Percentiles rank a stretch among this genome's conserved stretches.
These are phyloP conservation scores for Boletus huronensis DNA, from an alignment of 768 basidiomycete genomes.

Conservation along the genomic window DNA sequence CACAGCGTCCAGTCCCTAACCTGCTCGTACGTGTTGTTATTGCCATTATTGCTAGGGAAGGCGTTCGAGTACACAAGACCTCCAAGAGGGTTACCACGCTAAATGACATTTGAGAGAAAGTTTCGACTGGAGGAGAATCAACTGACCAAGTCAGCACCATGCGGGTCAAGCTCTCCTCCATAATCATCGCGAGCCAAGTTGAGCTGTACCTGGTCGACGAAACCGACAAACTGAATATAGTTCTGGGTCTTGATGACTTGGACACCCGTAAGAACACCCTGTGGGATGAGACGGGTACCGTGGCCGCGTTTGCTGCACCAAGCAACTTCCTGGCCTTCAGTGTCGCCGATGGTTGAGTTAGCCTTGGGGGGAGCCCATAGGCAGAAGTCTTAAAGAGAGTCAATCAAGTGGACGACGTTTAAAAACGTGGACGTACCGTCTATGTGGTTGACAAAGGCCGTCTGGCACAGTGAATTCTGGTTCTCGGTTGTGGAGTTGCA, in stretches of 20 bases:
- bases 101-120: slow-evolving; percentile 15
- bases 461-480: slow-evolving; percentile 66
- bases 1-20: slow-evolving; percentile 68
- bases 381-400: slow-evolving; percentile 54
- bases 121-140: neutral
- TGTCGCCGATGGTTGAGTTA: slow-evolving; percentile 55
- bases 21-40: slow-evolving; percentile 48
- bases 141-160: slow-evolving; percentile 61
- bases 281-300: slow-evolving; percentile 74
- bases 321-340: slow-evolving; percentile 68
- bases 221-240: slow-evolving; percentile 61
- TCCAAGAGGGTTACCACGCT: slow-evolving; percentile 82
- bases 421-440: slow-evolving; percentile 28
- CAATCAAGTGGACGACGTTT: neutral
- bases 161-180: slow-evolving; percentile 78
- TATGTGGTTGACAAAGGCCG: slow-evolving; percentile 58
- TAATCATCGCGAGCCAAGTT: slow-evolving; percentile 51
- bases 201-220: slow-evolving; percentile 61
- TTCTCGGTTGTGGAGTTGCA: slow-evolving; percentile 67
- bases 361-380: slow-evolving; percentile 57
- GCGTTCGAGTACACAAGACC: slow-evolving; percentile 64
- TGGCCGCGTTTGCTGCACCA: slow-evolving; percentile 72
- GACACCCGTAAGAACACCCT: slow-evolving; percentile 57
- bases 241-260: slow-evolving; percentile 59
- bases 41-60: slow-evolving; percentile 43